phyloP scores from a whole-genome alignment of 2,329 filamentous ascomycete species.

The Mycosphaerelloides madeirae region DNA sequence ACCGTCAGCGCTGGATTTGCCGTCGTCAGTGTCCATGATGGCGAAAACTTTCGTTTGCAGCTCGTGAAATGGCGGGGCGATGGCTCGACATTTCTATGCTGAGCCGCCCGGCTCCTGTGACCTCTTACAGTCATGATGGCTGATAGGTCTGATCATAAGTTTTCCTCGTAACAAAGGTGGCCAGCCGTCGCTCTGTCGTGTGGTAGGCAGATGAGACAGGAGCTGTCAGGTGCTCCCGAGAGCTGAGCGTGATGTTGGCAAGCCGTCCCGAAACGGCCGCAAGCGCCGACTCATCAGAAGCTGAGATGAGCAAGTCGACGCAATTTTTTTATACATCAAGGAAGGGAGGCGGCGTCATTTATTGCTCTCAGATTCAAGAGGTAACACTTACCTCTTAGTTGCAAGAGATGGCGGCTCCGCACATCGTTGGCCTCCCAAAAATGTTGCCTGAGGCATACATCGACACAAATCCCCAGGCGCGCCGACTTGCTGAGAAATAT shows the following conservation, averaged over 20 bases:
- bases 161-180: constrained; percentile 3
- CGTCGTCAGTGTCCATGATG: constrained; percentile 12
- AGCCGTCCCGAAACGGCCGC: background rate
- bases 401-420: background rate
- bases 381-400: too few relatives aligned
- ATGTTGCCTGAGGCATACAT: constrained; percentile 8
- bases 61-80: too few relatives aligned
- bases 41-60: background rate
- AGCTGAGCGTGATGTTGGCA: constrained; percentile 2
- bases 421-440: constrained; percentile 11
- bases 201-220: constrained; percentile 12
- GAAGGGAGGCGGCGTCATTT: too few relatives aligned
- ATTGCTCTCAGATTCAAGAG: too few relatives aligned
- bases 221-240: constrained; percentile 1
- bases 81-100: too few relatives aligned
- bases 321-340: background rate
- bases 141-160: constrained; percentile 1
- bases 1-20: background rate
- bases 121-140: constrained; percentile 5
- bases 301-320: background rate
- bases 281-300: background rate
- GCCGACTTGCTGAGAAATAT: constrained; percentile 16
- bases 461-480: constrained; percentile 1
- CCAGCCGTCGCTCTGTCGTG: background rate
- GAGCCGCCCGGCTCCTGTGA: constrained; percentile 4